These are phyloP conservation scores for Pelargonium citronellum DNA, from an alignment of 441 rosid genomes.

Conservation along the genomic window DNA sequence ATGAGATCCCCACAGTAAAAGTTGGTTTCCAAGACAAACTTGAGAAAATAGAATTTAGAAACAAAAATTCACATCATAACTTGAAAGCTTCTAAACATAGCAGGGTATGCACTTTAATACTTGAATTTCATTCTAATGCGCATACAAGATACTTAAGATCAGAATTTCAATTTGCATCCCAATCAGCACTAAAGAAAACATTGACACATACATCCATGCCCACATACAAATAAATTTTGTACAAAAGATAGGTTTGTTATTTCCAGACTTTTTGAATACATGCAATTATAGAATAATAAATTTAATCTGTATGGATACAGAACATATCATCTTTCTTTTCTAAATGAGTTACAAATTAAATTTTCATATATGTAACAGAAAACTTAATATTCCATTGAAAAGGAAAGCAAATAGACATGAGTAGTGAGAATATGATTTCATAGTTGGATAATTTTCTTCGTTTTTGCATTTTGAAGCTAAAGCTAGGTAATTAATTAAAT, in stretches of 20 bases:
- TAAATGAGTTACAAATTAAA: neutral
- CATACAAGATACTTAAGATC: neutral
- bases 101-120: neutral
- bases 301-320: neutral
- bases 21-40: constrained; percentile 13
- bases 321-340: neutral
- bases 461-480: neutral
- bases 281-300: neutral
- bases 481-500: too few relatives aligned
- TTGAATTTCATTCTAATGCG: neutral
- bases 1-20: constrained; percentile 4
- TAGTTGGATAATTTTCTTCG: neutral
- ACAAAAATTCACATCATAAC: neutral
- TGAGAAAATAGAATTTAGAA: neutral
- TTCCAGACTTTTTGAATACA: neutral
- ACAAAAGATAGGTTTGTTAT: too few relatives aligned
- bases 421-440: neutral
- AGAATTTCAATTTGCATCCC: too few relatives aligned
- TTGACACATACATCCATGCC: neutral
- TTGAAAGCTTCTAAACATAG: neutral
- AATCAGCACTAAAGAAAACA: neutral
- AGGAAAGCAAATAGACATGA: neutral
- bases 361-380: neutral
- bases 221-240: neutral
- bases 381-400: neutral